Evolutionary conservation across 2,329 filamentous ascomycete genomes (phyloP), one percentile per base, ranked within the genome.

Genomic region (Penicillium hordei): DNA sequence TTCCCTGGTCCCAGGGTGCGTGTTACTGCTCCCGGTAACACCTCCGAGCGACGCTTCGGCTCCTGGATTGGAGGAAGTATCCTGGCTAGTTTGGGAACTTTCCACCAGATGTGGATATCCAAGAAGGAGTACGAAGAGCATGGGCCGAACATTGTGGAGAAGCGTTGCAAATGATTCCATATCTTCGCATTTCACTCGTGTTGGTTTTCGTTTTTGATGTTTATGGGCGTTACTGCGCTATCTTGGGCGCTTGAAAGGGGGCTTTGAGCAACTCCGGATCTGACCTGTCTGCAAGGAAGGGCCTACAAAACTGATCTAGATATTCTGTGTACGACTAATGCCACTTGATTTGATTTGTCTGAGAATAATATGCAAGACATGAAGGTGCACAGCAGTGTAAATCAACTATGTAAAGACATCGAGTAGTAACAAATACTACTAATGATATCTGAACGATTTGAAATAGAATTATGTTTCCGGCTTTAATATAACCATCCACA

Each of bases 101-200:
- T 99, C 78, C 94, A 99, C 79, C 94, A 99, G 81, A 93, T 99
- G 89, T 99, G 94, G 94, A 95, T 99, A 68, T 93, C 89, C 25
- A 91, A 87, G 76, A 96, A 96, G 81, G 94, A 99, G 80, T 97
- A 97, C 69, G 92, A 97, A 63, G 95, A 99, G 81, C 93, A 96
- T 74, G 94, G 94, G 1, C 81, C 87, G 6, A 86, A 86, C 63
- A 93, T 97, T 67, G 90, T 97, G 44, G 93, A 97, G 82, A 97
- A 96, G 85, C 83, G 93, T 69, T 97, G 93, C 83, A 96, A 96
- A 80, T 97, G 50, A 61, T 52, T 23, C 7, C 31, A 29, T 33
- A 17, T 46, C 13, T 19, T 53, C 19, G 27, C 34, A 36, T 46
- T 34, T 52, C 15, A 38, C 29, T 45, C 12, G 15, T 46, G 29